These are phyloP conservation scores for Hysterangium stoloniferum DNA, from an alignment of 768 basidiomycete genomes.

Conservation along the genomic window DNA sequence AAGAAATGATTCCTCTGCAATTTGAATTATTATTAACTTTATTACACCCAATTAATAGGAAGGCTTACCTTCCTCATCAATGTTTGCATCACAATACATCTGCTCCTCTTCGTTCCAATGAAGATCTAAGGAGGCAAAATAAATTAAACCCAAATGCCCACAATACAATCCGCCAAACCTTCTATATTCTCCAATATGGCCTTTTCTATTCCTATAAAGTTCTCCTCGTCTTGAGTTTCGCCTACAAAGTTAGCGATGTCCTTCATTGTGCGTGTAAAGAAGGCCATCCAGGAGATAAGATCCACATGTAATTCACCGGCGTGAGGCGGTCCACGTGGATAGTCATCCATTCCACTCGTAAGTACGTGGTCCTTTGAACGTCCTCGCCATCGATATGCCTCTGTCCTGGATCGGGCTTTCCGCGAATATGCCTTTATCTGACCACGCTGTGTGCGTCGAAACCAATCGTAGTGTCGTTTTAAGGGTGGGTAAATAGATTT, in stretches of 20 bases:
- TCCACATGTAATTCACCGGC: constrained; percentile 91
- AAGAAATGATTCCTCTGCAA: constrained; percentile 80
- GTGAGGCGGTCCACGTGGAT: constrained; percentile 84
- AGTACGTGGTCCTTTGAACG: constrained; percentile 79
- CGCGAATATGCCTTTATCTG: constrained; percentile 89
- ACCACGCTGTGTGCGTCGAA: constrained; percentile 87
- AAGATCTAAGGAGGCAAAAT: constrained; percentile 46
- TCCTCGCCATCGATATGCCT: constrained; percentile 94
- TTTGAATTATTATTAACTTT: not conserved
- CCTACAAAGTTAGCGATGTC: constrained; percentile 84
- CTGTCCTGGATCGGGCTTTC: constrained; percentile 74
- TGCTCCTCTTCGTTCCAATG: constrained; percentile 86
- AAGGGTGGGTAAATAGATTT: constrained; percentile 75
- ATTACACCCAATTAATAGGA: not conserved
- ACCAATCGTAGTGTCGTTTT: constrained; percentile 93
- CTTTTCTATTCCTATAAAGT: constrained; percentile 68
- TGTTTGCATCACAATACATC: constrained; percentile 90
- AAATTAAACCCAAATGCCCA: constrained; percentile 2
- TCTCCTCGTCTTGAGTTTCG: constrained; percentile 74
- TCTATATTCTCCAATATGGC: constrained; percentile 82
- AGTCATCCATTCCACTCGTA: constrained; percentile 95
- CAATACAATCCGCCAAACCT: constrained; percentile 35
- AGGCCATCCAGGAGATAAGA: constrained; percentile 93
- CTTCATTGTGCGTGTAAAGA: constrained; percentile 90
- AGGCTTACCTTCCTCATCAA: constrained; percentile 70